Evolutionary conservation across 164 flowering plant species (phyloP).

Genomic region (Tetracentron sinense): DNA sequence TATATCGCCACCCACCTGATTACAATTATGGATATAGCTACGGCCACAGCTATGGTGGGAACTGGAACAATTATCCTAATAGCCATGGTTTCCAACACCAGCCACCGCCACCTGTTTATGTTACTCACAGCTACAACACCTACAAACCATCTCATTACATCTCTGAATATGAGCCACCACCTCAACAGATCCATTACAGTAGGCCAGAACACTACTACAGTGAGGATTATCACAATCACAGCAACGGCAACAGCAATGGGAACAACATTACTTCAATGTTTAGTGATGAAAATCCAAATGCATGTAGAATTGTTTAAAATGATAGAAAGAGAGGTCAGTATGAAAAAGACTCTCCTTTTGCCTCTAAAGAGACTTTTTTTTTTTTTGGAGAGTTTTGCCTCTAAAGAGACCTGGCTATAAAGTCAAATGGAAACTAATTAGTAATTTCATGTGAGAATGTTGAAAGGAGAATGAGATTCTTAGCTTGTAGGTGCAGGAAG

Average conservation of each 20-base stretch:
- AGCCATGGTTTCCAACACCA: constrained; percentile 31
- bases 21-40: constrained; percentile 35
- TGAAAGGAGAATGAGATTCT: constrained; percentile 38
- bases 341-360: constrained; percentile 8
- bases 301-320: constrained; percentile 62
- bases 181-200: constrained; percentile 28
- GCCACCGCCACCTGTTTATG: constrained; percentile 30
- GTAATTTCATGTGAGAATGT: constrained; percentile 11
- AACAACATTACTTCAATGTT: constrained; percentile 63
- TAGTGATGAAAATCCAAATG: constrained; percentile 95
- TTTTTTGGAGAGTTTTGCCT: no score
- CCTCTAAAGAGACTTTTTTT: constrained; percentile 11
- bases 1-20: constrained; percentile 58
- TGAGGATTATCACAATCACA: constrained; percentile 37
- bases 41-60: constrained; percentile 19
- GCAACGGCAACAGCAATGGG: constrained; percentile 42
- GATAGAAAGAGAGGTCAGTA: neutral
- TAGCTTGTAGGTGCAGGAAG: constrained; percentile 36
- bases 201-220: constrained; percentile 41
- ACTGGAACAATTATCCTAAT: constrained; percentile 27
- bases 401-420: no score
- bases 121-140: constrained; percentile 46
- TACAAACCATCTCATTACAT: constrained; percentile 64
- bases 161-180: constrained; percentile 54
- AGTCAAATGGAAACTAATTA: no score